These are phyloP conservation scores for Dysphania ambrosioides DNA, from an alignment of 148 eudicot species.

Conservation along the genomic window DNA sequence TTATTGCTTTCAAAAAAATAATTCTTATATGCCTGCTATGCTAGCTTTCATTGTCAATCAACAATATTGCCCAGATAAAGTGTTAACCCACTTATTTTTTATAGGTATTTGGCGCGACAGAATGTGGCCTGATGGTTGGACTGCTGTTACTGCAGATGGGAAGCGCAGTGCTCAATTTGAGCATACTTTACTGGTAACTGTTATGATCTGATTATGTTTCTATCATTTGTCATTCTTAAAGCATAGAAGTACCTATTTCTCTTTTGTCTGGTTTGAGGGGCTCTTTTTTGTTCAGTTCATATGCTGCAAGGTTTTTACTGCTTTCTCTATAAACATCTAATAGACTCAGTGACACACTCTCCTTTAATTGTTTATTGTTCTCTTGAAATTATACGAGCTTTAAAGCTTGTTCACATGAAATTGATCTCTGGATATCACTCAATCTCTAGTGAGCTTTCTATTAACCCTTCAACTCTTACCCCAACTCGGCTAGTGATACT, in stretches of 20 bases:
- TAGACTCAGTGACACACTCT: background rate
- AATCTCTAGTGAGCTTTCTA: background rate
- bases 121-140: slow-evolving; percentile 99
- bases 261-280: background rate
- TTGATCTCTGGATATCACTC: too few relatives aligned
- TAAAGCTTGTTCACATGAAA: too few relatives aligned
- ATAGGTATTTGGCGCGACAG: slow-evolving; percentile 95
- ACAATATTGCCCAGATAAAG: too few relatives aligned
- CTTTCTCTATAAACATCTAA: background rate
- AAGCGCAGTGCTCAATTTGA: slow-evolving; percentile 99
- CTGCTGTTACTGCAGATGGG: slow-evolving; percentile 93
- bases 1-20: too few relatives aligned
- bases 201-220: background rate
- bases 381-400: too few relatives aligned
- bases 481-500: background rate
- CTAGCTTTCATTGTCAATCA: background rate
- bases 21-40: background rate
- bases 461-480: background rate
- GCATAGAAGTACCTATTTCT: too few relatives aligned
- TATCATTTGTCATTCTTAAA: too few relatives aligned
- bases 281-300: background rate
- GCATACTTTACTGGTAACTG: slow-evolving; percentile 78
- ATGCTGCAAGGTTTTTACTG: too few relatives aligned
- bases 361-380: too few relatives aligned
- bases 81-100: slow-evolving; percentile 7